Percentiles rank a stretch among this genome's conserved stretches.
These are phyloP conservation scores for Chiua virens DNA, from an alignment of 768 basidiomycete genomes.

Conservation along the genomic window DNA sequence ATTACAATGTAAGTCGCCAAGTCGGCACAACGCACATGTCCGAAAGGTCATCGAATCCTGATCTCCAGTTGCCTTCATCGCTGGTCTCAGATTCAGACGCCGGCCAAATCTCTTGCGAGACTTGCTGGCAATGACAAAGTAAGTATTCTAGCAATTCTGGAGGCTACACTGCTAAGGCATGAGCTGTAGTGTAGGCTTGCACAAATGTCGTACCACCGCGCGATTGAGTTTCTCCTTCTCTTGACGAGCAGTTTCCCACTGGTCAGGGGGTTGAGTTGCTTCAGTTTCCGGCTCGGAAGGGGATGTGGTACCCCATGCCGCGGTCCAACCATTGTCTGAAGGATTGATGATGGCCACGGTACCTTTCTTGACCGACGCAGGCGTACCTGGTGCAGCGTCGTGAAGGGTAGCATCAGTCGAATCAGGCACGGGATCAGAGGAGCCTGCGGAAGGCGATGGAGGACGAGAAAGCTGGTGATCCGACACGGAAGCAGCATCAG, in stretches of 20 bases:
- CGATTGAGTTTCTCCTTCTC: constrained; percentile 60
- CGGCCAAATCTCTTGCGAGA: constrained; percentile 57
- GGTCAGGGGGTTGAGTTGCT: constrained; percentile 40
- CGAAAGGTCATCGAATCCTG: constrained; percentile 49
- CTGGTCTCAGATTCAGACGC: constrained; percentile 14
- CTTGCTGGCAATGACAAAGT: constrained; percentile 50
- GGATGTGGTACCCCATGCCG: constrained; percentile 37
- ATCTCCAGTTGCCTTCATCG: constrained; percentile 37
- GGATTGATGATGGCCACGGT: too few species aligned
- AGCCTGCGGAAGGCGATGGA: neutral
- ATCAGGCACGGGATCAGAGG: constrained; percentile 3
- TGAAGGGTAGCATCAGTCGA: constrained; percentile 27
- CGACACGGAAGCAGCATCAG: neutral
- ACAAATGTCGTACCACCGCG: constrained; percentile 54
- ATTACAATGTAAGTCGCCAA: constrained; percentile 1
- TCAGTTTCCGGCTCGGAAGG: constrained; percentile 23
- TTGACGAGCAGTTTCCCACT: constrained; percentile 65
- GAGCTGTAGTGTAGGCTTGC: constrained; percentile 12
- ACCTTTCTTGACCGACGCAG: too few species aligned
- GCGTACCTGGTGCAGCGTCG: constrained; percentile 42
- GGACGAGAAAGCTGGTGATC: constrained; percentile 1
- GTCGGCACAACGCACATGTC: constrained; percentile 51
- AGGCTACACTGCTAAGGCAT: constrained; percentile 47
- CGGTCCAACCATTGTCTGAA: constrained; percentile 37
- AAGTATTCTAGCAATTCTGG: constrained; percentile 64